Evolutionary conservation across 2,329 filamentous ascomycete species (phyloP).

Genomic region (Tolypocladium inflatum): DNA sequence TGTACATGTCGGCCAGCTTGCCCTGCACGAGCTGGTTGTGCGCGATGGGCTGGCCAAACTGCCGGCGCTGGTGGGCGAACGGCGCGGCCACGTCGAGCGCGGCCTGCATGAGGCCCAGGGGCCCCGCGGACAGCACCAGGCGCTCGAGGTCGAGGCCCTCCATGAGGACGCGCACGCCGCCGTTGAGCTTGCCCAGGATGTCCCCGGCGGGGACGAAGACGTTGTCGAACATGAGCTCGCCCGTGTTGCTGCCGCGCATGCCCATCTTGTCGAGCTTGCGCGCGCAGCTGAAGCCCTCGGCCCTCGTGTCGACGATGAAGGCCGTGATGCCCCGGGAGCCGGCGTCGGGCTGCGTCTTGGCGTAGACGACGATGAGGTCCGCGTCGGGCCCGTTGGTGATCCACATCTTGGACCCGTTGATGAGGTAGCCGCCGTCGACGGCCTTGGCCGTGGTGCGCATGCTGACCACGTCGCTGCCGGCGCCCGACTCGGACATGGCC

Average conservation of each 20-base stretch:
- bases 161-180: constrained; percentile 87
- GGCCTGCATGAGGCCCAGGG: constrained; percentile 90
- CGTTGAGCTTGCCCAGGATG: constrained; percentile 69
- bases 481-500: constrained; percentile 89
- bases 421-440: constrained; percentile 73
- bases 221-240: constrained; percentile 82
- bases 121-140: constrained; percentile 82
- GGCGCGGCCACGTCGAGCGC: constrained; percentile 77
- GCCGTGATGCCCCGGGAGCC: constrained; percentile 89
- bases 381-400: constrained; percentile 97
- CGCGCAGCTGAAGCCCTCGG: constrained; percentile 73
- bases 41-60: constrained; percentile 80
- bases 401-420: constrained; percentile 98
- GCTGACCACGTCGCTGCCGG: constrained; percentile 87
- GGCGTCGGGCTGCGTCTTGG: constrained; percentile 76
- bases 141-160: constrained; percentile 91
- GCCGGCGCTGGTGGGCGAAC: constrained; percentile 79
- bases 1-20: constrained; percentile 95
- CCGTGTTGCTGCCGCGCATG: constrained; percentile 95
- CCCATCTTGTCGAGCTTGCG: constrained; percentile 96
- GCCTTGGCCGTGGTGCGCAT: constrained; percentile 82
- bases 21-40: constrained; percentile 91
- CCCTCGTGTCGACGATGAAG: constrained; percentile 70
- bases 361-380: constrained; percentile 90
- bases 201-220: constrained; percentile 83